Percentiles rank a stretch among this genome's conserved stretches.
These are phyloP conservation scores for Juglanconis oblonga DNA, from an alignment of 2,329 filamentous ascomycete species.

Conservation along the genomic window DNA sequence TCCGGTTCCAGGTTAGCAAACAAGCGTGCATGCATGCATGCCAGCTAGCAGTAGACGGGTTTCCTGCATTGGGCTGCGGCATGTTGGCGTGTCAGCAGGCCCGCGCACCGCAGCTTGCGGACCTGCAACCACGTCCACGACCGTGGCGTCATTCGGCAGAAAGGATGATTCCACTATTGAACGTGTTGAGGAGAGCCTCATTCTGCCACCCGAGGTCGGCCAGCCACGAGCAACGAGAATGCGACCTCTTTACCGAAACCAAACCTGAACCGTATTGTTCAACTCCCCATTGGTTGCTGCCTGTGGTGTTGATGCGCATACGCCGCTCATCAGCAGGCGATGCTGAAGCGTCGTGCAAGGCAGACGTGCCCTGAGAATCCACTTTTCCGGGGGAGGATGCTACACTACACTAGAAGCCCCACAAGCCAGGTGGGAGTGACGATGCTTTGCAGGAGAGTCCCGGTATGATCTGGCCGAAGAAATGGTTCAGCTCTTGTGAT, in stretches of 20 bases:
- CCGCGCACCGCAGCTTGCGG: no score
- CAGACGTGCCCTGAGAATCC: neutral
- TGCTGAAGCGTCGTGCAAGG: neutral
- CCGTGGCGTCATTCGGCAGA: neutral
- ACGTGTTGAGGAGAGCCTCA: neutral
- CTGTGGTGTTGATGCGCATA: neutral
- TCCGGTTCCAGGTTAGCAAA: neutral
- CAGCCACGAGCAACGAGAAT: neutral
- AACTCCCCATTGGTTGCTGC: neutral
- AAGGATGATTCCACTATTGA: neutral
- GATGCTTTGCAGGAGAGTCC: neutral
- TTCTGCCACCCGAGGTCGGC: neutral
- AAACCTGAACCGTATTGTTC: no score
- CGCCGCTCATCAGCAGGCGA: neutral
- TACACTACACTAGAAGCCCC: no score
- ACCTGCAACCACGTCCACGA: no score
- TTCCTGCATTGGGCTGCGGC: neutral
- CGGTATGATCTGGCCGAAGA: slow-evolving; percentile 1
- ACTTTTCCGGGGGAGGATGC: neutral
- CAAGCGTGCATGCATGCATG: neutral
- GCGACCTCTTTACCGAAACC: neutral
- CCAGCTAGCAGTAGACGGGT: neutral
- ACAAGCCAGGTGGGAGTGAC: neutral
- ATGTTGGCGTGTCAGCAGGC: slow-evolving; percentile 1
- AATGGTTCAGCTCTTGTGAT: neutral